Evolutionary conservation across 441 rosid species (phyloP).

Genomic region (Populus hybrid): DNA sequence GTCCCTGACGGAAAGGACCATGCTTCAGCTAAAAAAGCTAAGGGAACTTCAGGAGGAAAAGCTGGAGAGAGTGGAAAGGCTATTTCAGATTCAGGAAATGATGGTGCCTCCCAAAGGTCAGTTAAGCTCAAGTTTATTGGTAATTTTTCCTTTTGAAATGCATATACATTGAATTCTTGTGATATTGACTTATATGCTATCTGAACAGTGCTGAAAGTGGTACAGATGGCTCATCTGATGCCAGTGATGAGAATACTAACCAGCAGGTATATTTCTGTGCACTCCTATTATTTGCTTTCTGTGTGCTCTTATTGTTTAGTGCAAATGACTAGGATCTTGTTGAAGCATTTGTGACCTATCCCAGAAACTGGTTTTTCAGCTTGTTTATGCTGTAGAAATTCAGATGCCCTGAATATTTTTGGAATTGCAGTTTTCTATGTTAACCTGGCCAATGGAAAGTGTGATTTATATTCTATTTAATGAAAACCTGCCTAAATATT

Average conservation of each 20-base stretch:
- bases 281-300: not conserved
- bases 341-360: slow-evolving; percentile 4
- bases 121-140: slow-evolving; percentile 9
- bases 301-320: not conserved
- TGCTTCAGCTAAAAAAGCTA: slow-evolving; percentile 61
- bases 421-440: not conserved
- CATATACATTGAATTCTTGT: not conserved
- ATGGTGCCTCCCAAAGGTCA: slow-evolving; percentile 83
- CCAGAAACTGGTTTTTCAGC: not conserved
- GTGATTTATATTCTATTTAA: not conserved
- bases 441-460: not conserved
- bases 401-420: not conserved
- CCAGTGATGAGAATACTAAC: slow-evolving; percentile 65
- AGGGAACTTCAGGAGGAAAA: slow-evolving; percentile 53
- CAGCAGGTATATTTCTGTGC: slow-evolving; percentile 51
- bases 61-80: slow-evolving; percentile 60
- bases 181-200: slow-evolving; percentile 6
- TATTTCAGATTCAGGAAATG: slow-evolving; percentile 89
- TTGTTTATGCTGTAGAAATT: not conserved
- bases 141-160: not conserved
- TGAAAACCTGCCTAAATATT: slow-evolving; percentile 12
- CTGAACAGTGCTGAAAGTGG: slow-evolving; percentile 75
- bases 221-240: slow-evolving; percentile 91
- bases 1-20: slow-evolving; percentile 52
- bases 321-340: not conserved